Base-by-base conservation (phyloP, 2,329 filamentous ascomycete genomes). In the Ophiostoma montium region DNA sequence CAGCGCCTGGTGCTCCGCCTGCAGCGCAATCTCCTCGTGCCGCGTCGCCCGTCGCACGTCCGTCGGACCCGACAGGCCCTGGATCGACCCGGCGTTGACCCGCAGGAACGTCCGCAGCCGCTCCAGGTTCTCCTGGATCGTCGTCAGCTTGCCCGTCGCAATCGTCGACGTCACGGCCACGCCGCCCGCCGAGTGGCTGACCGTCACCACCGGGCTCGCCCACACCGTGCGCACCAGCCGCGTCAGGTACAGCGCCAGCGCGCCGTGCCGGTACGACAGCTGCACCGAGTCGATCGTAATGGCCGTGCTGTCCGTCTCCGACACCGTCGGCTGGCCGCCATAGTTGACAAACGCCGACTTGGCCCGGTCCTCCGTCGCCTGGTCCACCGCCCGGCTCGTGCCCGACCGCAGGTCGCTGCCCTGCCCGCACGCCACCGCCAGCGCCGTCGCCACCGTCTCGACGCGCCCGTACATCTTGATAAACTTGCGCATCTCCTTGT, bases 371-470 rank as follows among this genome's bases (percentile, higher is more conserved):
- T 94, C 73, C 1, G 94, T 87, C 33, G 87, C 78, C 12, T 89
- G 85, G 59, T 96, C 92, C 32, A 82, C 84, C 21, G 85, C 81
- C 39, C 88, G 78, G 39, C 80, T 76, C 50, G 87, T 84, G 0
- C 83, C 84, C 18, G 86, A 76, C 21, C 72, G 66, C 3, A 73
- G 63, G 59, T 95, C 90, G 18, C 84, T 82, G 10, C 88, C 90
- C 62, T 96, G 89, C 4, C 90, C 89, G 63, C 92, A 98, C 35
- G 92, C 89, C 30, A 98, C 92, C 11, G 92, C 92, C 47, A 98
- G 70, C 23, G 92, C 89, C 36, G 90, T 88, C 0, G 92, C 86
- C 48, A 94, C 82, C 0, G 86, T 92, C 63, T 98, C 92, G 3
- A 83, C 81, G 11, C 89, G 79, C 12, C 92, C 92, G 61, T 96